These are phyloP conservation scores for Aegilops bicornis DNA, from an alignment of 176 grass and related monocot genomes.

Conservation along the genomic window DNA sequence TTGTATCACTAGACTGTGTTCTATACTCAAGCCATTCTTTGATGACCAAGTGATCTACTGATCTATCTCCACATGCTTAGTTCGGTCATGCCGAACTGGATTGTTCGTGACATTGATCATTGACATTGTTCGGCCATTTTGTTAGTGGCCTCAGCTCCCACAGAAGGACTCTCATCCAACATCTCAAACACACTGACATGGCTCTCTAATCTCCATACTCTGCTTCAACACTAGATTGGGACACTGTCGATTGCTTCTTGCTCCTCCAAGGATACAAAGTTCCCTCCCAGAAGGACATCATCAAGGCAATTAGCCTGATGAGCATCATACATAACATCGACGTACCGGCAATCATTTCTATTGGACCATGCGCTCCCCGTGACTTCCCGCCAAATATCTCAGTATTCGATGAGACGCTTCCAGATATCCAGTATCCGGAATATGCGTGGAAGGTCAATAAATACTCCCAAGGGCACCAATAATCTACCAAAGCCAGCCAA, in stretches of 20 bases:
- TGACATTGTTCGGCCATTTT: no score
- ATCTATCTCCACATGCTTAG: background rate
- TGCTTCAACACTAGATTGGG: background rate
- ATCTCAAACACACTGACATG: background rate
- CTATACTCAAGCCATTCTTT: background rate
- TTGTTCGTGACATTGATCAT: background rate
- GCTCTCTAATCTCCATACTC: background rate
- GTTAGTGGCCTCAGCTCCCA: background rate
- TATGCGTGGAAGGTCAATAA: background rate
- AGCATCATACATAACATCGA: background rate
- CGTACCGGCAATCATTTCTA: background rate
- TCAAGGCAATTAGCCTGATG: background rate
- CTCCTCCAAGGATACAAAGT: background rate
- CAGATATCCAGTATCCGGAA: background rate
- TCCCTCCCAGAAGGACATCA: background rate
- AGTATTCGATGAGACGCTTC: background rate
- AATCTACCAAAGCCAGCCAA: background rate
- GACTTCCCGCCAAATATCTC: background rate
- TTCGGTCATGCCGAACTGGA: background rate
- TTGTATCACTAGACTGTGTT: background rate
- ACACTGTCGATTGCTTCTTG: background rate
- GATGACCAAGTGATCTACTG: background rate
- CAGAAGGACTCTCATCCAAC: background rate
- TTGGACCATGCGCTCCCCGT: background rate
- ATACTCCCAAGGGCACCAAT: background rate